Evolutionary conservation across 805 yeast genomes (phyloP).

Genomic region (Candida piceae): DNA sequence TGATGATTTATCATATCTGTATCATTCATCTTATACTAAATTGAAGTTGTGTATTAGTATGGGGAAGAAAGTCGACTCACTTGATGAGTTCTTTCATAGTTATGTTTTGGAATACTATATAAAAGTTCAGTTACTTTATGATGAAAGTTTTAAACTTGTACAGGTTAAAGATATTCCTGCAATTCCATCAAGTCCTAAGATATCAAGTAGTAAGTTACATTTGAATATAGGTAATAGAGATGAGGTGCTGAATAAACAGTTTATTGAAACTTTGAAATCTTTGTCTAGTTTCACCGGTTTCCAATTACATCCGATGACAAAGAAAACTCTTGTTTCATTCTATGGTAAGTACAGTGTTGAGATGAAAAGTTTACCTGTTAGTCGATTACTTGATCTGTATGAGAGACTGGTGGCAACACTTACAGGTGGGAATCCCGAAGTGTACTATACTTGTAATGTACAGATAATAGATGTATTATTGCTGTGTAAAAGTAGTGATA

Average conservation of each 20-base stretch:
- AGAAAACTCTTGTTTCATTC: conserved; percentile 10
- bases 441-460: conserved; percentile 10
- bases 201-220: conserved; percentile 15
- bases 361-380: conserved; percentile 15
- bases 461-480: conserved; percentile 16
- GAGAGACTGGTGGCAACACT: conserved; percentile 6
- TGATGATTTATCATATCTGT: too few relatives aligned
- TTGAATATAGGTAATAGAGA: conserved; percentile 19
- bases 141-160: conserved; percentile 14
- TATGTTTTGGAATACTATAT: conserved; percentile 23
- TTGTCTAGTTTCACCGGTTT: conserved; percentile 13
- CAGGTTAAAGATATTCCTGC: conserved; percentile 17
- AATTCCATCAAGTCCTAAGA: conserved; percentile 17
- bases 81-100: conserved; percentile 7
- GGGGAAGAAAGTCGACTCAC: too few relatives aligned
- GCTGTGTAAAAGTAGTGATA: conserved; percentile 13
- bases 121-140: conserved; percentile 24
- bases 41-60: too few relatives aligned
- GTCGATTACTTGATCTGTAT: conserved; percentile 8
- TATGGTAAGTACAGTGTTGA: conserved; percentile 11
- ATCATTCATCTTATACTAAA: too few relatives aligned
- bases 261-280: conserved; percentile 12
- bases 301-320: conserved; percentile 12
- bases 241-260: conserved; percentile 20
- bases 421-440: conserved; percentile 2